phyloP scores from a whole-genome alignment of 2,329 filamentous ascomycete genomes.

The Tolypocladium nubicola region DNA sequence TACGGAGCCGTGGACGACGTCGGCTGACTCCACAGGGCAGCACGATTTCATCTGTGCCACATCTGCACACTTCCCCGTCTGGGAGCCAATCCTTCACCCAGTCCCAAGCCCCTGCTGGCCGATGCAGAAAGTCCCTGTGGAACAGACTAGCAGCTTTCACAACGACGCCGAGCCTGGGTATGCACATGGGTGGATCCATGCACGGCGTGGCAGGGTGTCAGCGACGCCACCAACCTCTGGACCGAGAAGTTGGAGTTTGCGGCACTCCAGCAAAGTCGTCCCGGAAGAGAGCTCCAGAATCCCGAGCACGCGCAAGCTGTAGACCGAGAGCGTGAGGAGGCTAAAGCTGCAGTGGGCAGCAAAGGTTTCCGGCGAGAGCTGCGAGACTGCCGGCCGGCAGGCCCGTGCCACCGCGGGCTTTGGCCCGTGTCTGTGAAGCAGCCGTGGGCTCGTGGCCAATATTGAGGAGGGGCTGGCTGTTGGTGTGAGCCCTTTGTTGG shows the following conservation, averaged over 20 bases:
- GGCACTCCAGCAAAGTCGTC: neutral
- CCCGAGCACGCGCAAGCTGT: neutral
- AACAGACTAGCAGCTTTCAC: neutral
- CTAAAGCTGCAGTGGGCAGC: neutral
- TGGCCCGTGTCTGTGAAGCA: neutral
- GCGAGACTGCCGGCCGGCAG: neutral
- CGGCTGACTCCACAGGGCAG: neutral
- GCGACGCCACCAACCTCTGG: neutral
- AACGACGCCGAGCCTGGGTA: neutral
- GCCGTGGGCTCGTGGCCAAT: neutral
- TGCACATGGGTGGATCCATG: neutral
- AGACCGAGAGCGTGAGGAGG: neutral
- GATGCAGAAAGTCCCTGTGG: neutral
- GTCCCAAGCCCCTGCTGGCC: neutral
- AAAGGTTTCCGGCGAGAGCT: neutral
- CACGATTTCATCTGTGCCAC: neutral
- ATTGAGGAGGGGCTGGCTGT: neutral
- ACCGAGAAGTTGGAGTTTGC: neutral
- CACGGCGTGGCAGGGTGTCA: neutral
- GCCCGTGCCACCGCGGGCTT: neutral
- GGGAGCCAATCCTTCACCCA: neutral
- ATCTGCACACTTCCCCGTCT: neutral
- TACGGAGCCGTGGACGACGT: neutral
- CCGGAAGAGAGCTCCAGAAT: neutral
- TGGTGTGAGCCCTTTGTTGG: neutral